These are phyloP conservation scores for Fusarium protoensiforme DNA, from an alignment of 2,329 filamentous ascomycete genomes.

Conservation along the genomic window DNA sequence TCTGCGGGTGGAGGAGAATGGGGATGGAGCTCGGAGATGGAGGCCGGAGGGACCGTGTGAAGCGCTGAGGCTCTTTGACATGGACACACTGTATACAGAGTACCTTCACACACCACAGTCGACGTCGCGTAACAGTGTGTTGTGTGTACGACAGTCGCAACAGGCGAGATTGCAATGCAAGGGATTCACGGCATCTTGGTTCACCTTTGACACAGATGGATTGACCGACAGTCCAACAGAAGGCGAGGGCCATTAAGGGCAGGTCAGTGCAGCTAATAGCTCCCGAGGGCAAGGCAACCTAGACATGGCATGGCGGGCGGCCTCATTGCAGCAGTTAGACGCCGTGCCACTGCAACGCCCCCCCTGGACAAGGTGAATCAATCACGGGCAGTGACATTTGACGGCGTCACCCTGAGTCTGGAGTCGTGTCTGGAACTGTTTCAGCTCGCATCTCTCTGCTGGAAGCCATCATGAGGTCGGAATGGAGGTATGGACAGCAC, in stretches of 20 bases:
- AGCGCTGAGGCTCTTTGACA: not conserved
- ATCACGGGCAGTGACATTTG: conserved; percentile 6
- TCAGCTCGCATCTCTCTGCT: conserved; percentile 14
- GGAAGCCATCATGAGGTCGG: conserved; percentile 13
- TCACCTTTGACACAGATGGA: not conserved
- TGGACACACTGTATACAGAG: not conserved
- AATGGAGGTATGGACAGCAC: conserved; percentile 1
- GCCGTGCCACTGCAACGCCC: conserved; percentile 6
- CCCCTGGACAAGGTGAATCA: conserved; percentile 1
- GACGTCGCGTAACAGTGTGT: not conserved
- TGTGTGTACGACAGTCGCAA: conserved; percentile 1
- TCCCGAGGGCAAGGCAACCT: not conserved
- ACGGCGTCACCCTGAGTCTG: not conserved
- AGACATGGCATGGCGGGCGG: not conserved
- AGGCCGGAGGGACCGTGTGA: not conserved
- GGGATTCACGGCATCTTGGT: not conserved
- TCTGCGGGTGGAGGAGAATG: conserved; percentile 25
- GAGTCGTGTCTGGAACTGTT: conserved; percentile 5
- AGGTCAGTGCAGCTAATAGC: conserved; percentile 1
- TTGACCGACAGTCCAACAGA: not conserved
- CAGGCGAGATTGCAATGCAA: conserved; percentile 17
- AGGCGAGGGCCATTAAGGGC: not conserved
- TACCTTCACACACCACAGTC: not conserved
- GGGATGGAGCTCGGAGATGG: not conserved
- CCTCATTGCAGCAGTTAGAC: conserved; percentile 1